Evolutionary conservation across 2,329 filamentous ascomycete species (phyloP), one percentile per base, ranked within the genome.

Genomic region (Botrytis byssoidea): DNA sequence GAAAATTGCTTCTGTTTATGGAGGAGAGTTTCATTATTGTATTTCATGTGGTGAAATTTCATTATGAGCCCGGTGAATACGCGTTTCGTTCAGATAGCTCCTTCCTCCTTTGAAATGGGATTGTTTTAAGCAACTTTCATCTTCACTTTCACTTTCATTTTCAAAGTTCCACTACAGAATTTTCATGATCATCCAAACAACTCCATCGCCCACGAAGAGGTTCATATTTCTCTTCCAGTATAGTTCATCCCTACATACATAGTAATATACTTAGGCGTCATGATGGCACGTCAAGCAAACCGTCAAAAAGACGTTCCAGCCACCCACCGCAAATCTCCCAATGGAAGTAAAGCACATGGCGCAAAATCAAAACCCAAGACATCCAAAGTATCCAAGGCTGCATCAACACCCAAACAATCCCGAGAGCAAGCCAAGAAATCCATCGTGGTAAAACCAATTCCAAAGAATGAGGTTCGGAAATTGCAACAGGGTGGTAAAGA

Each of bases 401-500:
- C n/a, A n/a, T 20, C 37, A 22, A 10, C 48, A 8, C 48, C 32
- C 29, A 72, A 68, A 8, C 20, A 14, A 18, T 57, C 35, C 22
- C 48, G 66, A 57, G 66, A 68, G 40, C 40, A 25, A n/a, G 25
- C 63, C 25, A 72, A 55, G 25, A 60, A 67, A 40, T 25, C 14
- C 25, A 22, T 68, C 37, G 9, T 40, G 16, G 71, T 72, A 18
- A 72, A 68, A 48, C 63, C 71, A 48, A 60, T 60, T 37, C 29
- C 65, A 12, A 72, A 68, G 40, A 46, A 55, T 46, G 48, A 61
- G 25, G 29, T 57, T 35, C 32, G 55, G 25, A 67, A 72, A 20
- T 22, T 55, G 25, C 51, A 55, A 35, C 71, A 46, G 37, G 3
- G 32, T 6, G 29, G 32, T 22, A 72, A 72, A 44, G n/a, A 55